Evolutionary conservation across 345 rosid species (phyloP), one percentile per base, ranked within the genome.

Genomic region (Murraya koenigii): DNA sequence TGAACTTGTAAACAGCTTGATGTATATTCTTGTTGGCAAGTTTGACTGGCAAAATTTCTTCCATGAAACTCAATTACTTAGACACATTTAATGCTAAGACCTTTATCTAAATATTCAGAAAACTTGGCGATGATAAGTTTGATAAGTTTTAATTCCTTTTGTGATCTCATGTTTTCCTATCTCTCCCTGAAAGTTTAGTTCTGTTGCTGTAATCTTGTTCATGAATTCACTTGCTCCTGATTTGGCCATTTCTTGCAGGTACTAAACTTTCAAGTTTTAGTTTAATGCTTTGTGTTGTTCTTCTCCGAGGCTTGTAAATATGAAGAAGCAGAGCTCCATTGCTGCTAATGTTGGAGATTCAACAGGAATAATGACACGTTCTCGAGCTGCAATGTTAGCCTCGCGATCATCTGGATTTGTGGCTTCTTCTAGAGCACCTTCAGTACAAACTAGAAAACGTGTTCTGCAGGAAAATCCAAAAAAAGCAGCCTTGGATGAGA

Each of bases 361-460:
- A 79, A 80, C 75, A 80, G 89, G 85, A 73, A 90, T 91, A 64
- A 72, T 93, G 41, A 94, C 98, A 70, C 95, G 98, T 67, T 82
- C 98, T 72, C 80, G 87, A 78, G 93, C 90, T 39, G 89, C 94
- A 72, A 87, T 88, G 30, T 71, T 91, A 70, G 87, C 89, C 44
- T 71, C 89, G 70, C 77, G 79, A 62, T 82, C 88, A 52, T 78
- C 87, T 59, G 81, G 81, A 54, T 73, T 79, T 75, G 36, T 80
- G 52, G 72, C 79, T 28, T 79, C 88, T 75, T 79, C 80, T 38
- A 79, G 69, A 80, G 82, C 83, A 59, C 55, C 86, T 39, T 54
- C 66, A 17, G 76, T 84, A 84, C 88, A 80, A 77, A 86, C 75
- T 56, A 85, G 72, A 77, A 83, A 78, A 70, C 75, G 74, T 5